phyloP scores from a whole-genome alignment of 2,329 filamentous ascomycete genomes.

The Dactylellina parvicollis region DNA sequence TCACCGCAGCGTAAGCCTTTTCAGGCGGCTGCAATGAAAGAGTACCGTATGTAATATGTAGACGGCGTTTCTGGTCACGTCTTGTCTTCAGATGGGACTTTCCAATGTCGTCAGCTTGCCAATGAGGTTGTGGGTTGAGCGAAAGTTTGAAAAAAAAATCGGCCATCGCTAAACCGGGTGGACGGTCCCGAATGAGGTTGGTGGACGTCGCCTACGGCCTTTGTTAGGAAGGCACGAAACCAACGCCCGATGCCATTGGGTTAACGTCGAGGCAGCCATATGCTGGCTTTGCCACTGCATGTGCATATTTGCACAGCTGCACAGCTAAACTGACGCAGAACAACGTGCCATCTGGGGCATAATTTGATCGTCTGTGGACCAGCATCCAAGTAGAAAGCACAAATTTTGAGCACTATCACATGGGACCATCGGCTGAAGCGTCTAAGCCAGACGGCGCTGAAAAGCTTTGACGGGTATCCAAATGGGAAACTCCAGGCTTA shows the following conservation, averaged over 20 bases:
- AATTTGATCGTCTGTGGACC: constrained; percentile 29
- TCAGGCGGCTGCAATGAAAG: constrained; percentile 41
- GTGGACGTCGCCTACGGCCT: constrained; percentile 47
- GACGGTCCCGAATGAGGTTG: constrained; percentile 49
- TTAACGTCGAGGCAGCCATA: constrained; percentile 37
- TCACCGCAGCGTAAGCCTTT: constrained; percentile 17
- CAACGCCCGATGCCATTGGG: constrained; percentile 23
- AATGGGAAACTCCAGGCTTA: constrained; percentile 37
- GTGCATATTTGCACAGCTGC: constrained; percentile 2
- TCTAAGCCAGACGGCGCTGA: constrained; percentile 31
- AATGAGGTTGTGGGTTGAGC: constrained; percentile 2
- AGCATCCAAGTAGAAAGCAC: constrained; percentile 13
- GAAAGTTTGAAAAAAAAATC: constrained; percentile 3
- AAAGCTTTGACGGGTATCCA: constrained; percentile 14
- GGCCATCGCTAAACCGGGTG: constrained; percentile 40
- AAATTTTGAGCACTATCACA: constrained; percentile 37
- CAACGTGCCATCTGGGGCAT: neutral
- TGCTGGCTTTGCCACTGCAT: constrained; percentile 45
- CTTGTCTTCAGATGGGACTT: constrained; percentile 22
- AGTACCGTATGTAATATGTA: neutral
- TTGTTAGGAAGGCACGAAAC: constrained; percentile 42
- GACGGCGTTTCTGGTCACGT: constrained; percentile 35
- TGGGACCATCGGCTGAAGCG: constrained; percentile 51
- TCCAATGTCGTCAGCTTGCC: constrained; percentile 33
- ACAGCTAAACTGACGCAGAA: constrained; percentile 22